A percentile compares a stretch with the other conserved stretches of the same genome.
These are phyloP conservation scores for Alternaria postmessia DNA, from an alignment of 2,329 filamentous ascomycete species.

Conservation along the genomic window DNA sequence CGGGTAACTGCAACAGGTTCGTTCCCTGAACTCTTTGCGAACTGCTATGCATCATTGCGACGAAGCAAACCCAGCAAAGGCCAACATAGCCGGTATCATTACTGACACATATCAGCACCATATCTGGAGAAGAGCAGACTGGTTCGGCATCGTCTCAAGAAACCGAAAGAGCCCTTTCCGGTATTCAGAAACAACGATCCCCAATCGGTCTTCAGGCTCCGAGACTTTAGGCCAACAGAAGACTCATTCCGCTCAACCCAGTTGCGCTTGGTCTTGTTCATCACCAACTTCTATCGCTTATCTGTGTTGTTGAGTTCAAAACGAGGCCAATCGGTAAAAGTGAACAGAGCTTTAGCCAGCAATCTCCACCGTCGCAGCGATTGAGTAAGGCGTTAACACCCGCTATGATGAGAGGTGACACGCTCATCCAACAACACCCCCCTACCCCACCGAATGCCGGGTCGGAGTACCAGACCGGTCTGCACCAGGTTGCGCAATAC, in stretches of 20 bases:
- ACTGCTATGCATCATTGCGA: slow-evolving; percentile 43
- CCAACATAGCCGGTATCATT: slow-evolving; percentile 20
- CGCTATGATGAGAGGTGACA: slow-evolving; percentile 45
- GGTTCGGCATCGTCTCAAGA: slow-evolving; percentile 30
- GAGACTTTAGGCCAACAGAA: slow-evolving; percentile 12
- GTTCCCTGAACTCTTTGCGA: slow-evolving; percentile 39
- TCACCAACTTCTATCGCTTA: slow-evolving; percentile 7
- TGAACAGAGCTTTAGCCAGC: slow-evolving; percentile 7
- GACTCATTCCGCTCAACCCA: background rate
- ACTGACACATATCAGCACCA: slow-evolving; percentile 41
- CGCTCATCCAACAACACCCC: slow-evolving; percentile 47
- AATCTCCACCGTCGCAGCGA: slow-evolving; percentile 16
- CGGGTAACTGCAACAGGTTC: slow-evolving; percentile 48
- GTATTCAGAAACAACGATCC: slow-evolving; percentile 8
- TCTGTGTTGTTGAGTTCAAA: slow-evolving; percentile 22
- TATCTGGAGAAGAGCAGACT: slow-evolving; percentile 21
- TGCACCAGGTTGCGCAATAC: slow-evolving; percentile 55
- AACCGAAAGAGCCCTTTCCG: background rate
- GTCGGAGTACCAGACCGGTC: slow-evolving; percentile 46
- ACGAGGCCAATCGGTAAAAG: slow-evolving; percentile 12
- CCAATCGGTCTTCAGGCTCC: slow-evolving; percentile 11
- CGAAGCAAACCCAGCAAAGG: slow-evolving; percentile 43
- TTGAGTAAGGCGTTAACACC: slow-evolving; percentile 17
- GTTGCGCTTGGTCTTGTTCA: background rate
- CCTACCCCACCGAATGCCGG: slow-evolving; percentile 47